Percentiles rank a stretch among this genome's conserved stretches.
These are phyloP conservation scores for Yarrowia sp. DNA, from an alignment of 805 yeast genomes.

Conservation along the genomic window DNA sequence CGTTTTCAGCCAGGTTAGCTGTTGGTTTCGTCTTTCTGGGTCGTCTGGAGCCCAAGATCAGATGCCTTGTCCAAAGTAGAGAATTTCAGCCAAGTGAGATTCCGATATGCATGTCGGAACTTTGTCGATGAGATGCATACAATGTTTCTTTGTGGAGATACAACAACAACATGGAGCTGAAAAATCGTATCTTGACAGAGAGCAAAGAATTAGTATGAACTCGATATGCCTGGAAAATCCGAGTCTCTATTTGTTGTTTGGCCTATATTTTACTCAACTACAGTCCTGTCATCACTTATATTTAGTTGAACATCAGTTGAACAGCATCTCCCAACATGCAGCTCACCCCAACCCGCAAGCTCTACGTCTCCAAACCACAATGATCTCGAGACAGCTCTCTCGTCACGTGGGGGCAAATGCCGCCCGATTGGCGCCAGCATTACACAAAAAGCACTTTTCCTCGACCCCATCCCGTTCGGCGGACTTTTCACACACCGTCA, in stretches of 20 bases:
- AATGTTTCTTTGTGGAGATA: too few relatives aligned
- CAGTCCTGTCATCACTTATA: too few relatives aligned
- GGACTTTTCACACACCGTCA: slow-evolving; percentile 66
- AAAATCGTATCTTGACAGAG: too few relatives aligned
- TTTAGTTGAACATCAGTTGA: too few relatives aligned
- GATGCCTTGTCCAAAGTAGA: neutral
- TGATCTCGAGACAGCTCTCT: neutral
- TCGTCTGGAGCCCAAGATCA: neutral
- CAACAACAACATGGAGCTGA: too few relatives aligned
- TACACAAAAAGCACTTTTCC: neutral
- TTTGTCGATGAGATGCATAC: neutral
- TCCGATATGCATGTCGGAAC: neutral
- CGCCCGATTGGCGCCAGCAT: neutral
- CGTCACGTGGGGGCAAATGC: neutral
- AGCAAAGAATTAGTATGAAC: too few relatives aligned
- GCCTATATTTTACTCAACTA: too few relatives aligned
- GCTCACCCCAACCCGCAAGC: neutral
- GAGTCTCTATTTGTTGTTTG: too few relatives aligned
- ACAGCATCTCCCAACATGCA: neutral
- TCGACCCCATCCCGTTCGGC: slow-evolving; percentile 19
- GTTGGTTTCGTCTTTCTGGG: neutral
- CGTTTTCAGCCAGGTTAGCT: neutral
- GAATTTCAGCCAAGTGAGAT: neutral
- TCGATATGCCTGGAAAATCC: too few relatives aligned
- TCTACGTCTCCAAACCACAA: neutral